Base-by-base conservation (phyloP, 2,329 filamentous ascomycete genomes). In the Talaromyces marneffei region DNA sequence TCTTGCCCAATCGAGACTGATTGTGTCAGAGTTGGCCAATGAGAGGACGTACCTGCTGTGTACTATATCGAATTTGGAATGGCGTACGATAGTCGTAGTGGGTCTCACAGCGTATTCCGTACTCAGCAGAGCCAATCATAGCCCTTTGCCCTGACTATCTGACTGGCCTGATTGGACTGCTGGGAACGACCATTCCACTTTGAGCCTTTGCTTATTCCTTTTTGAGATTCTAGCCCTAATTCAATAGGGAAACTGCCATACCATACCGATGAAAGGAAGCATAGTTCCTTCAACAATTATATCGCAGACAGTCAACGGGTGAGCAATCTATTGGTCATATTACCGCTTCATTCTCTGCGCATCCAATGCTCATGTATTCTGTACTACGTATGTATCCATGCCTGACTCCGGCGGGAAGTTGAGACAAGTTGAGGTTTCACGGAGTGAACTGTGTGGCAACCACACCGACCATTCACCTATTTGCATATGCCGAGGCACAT, bases 381-480 rank as follows among this genome's bases (percentile, higher is more conserved):
- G n/a, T n/a, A n/a, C n/a, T n/a, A n/a, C n/a, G n/a, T n/a, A 27
- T 46, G 23, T 29, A n/a, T 27, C 23, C 14, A 27, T 46, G 23
- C 42, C 42, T 27, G 23, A 27, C 14, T 31, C 46, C 16, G 23
- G 48, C 20, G n/a, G 14, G 29, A 23, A 52, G 29, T 52, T 52
- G 48, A 52, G 48, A 52, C 48, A 52, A 1, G n/a, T 52, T 35
- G 29, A 52, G 29, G 48, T 52, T 52, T 52, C 48, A 52, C 48
- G 6, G n/a, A 52, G 48, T 35, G n/a, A 52, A 29, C 29, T 31
- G 48, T 29, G 29, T 29, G n/a, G 14, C 29, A 33, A 52, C 9
- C 27, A 33, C n/a, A 10, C 16, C 46, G 2, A 27, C 20, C 9
- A n/a, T 42, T 1, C 7, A 40, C 20, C 37, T 40, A n/a, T 48